Evolutionary conservation across 2,329 filamentous ascomycete genomes (phyloP).

Genomic region (Venturia nashicola): DNA sequence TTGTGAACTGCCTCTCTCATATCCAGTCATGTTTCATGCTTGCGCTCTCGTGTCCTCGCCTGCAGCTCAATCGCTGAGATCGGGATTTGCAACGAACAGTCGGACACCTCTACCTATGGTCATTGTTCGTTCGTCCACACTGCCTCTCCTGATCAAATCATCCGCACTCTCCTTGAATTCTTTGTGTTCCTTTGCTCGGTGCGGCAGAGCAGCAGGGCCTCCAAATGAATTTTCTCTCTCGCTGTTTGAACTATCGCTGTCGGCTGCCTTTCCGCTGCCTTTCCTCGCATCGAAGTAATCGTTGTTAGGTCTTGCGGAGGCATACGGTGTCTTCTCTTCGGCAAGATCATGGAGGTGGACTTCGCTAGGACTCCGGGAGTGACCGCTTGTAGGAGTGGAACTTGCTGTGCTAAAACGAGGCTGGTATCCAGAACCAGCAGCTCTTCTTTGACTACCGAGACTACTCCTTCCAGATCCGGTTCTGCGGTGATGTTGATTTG

Average conservation of each 20-base stretch:
- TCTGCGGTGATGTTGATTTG: constrained; percentile 46
- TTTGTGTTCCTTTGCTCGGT: constrained; percentile 23
- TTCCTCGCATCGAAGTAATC: not conserved
- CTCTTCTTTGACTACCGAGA: constrained; percentile 29
- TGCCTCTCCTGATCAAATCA: constrained; percentile 63
- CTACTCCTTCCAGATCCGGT: constrained; percentile 65
- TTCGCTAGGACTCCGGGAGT: constrained; percentile 26
- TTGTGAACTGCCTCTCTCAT: not conserved
- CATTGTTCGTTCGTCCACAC: constrained; percentile 70
- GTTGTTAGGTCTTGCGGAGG: not conserved
- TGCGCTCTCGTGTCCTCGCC: not conserved
- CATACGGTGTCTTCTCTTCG: constrained; percentile 30
- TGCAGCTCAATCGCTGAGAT: constrained; percentile 40
- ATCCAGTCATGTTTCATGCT: not conserved
- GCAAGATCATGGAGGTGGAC: constrained; percentile 25
- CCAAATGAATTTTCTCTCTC: constrained; percentile 44
- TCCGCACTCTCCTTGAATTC: constrained; percentile 46
- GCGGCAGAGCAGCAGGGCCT: constrained; percentile 38
- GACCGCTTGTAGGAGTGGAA: constrained; percentile 31
- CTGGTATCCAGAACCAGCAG: constrained; percentile 26
- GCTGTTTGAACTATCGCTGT: constrained; percentile 10
- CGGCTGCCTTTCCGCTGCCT: not conserved
- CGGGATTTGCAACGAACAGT: constrained; percentile 78
- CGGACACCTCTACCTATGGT: constrained; percentile 58
- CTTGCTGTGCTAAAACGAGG: constrained; percentile 34